phyloP scores from a whole-genome alignment of 179 eudicot genomes.

The Kewa caespitosa region DNA sequence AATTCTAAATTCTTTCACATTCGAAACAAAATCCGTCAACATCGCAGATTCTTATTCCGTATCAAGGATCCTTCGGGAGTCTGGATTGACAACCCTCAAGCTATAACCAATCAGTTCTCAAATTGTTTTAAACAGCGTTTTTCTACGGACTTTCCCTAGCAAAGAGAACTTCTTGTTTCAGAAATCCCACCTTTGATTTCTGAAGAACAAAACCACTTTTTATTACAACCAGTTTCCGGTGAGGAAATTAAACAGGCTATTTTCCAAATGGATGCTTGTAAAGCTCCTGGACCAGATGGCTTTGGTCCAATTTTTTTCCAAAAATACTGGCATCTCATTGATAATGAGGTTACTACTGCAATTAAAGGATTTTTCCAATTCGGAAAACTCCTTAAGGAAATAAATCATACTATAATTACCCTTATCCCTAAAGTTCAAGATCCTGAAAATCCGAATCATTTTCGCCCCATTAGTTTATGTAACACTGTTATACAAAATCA shows the following conservation, averaged over 20 bases:
- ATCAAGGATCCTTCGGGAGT: background rate
- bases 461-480: slow-evolving; percentile 6
- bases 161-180: background rate
- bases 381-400: background rate
- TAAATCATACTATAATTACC: background rate
- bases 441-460: background rate
- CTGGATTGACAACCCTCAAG: background rate
- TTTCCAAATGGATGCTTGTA: background rate
- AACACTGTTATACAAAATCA: background rate
- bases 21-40: background rate
- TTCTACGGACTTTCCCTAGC: background rate
- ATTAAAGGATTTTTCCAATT: background rate
- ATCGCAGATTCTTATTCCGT: background rate
- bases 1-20: background rate
- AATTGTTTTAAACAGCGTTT: background rate
- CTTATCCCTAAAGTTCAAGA: background rate
- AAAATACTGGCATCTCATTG: background rate
- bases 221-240: background rate
- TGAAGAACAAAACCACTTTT: background rate
- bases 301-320: background rate
- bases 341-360: background rate
- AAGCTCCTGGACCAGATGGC: background rate
- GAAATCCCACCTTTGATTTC: background rate
- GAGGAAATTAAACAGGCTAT: background rate
- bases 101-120: background rate